Evolutionary conservation across 2,329 filamentous ascomycete species (phyloP), one percentile per base, ranked within the genome.

Genomic region (Cladosporium cucumerinum): DNA sequence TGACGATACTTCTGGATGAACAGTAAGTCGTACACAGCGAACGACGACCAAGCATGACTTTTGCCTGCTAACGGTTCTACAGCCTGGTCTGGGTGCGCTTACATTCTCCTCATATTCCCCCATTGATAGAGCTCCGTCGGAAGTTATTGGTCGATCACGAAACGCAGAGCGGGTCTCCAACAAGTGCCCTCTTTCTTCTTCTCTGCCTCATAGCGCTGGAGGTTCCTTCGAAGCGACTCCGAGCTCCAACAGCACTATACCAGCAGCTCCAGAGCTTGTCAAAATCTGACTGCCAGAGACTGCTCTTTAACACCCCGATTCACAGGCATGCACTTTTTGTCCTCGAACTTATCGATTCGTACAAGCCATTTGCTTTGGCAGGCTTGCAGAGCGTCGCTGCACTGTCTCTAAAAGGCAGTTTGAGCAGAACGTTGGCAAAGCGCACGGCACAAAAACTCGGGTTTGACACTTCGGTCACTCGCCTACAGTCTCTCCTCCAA

Each of bases 51-150:
- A 18, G 51, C 18, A 32, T n/a, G 8, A 32, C 18, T 10, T 7
- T 5, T 23, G 5, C n/a, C 8, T 30, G 26, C 57, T 62, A 23
- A 54, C 16, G 18, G 7, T 16, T 21, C n/a, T 57, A 2, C 21
- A 65, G 66, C 55, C 49, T 69, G 6, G 25, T 63, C 11, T 69
- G 66, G 67, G 64, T 66, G 58, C 61, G 58, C 25, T 55, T 66
- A 8, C 60, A 66, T n/a, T 61, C 60, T 36, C 66, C 67, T 5
- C 57, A 64, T 23, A 23, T 66, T 3, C 66, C 67, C 23, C 64
- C 23, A 14, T 23, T 69, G 14, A 21, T 8, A 16, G 36, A 59
- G 11, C 61, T 69, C 3, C 46, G 34, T 7, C 61, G 23, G 6
- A 12, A 58, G 26, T 32, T 57, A 5, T 23, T 21, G 14, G 28